These are phyloP conservation scores for Citrus inodora DNA, from an alignment of 345 rosid species.

Conservation along the genomic window DNA sequence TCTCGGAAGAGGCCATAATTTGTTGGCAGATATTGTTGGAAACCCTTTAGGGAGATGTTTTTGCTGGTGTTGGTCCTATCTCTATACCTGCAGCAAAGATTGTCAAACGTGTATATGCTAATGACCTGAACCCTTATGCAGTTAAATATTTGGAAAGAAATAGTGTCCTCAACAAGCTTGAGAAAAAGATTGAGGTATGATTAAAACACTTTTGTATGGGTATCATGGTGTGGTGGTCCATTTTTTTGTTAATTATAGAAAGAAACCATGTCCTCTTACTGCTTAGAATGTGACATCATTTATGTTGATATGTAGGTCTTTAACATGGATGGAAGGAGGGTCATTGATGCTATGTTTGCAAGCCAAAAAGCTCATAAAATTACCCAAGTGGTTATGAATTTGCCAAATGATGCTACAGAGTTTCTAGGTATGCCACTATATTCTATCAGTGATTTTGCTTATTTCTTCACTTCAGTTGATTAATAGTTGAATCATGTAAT, in stretches of 20 bases:
- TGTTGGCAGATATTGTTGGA: neutral
- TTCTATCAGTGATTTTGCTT: neutral
- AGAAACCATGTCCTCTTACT: neutral
- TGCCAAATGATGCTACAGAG: slow-evolving; percentile 82
- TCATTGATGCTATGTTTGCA: slow-evolving; percentile 67
- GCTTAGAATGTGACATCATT: slow-evolving; percentile 3
- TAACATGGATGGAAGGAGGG: slow-evolving; percentile 91
- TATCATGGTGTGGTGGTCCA: neutral
- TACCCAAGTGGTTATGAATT: slow-evolving; percentile 82
- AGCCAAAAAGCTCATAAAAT: slow-evolving; percentile 64
- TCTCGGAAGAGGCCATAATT: neutral
- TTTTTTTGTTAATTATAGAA: neutral
- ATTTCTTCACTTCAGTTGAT: neutral
- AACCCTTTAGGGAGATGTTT: slow-evolving; percentile 30
- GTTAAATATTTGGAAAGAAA: slow-evolving; percentile 75
- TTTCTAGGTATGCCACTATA: slow-evolving; percentile 47
- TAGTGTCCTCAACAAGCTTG: slow-evolving; percentile 70
- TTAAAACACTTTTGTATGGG: neutral
- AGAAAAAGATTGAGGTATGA: slow-evolving; percentile 64
- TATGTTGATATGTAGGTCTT: slow-evolving; percentile 42
- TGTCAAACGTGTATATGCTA: slow-evolving; percentile 82
- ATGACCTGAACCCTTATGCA: slow-evolving; percentile 85
- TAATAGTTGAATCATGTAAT: neutral
- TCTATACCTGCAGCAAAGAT: slow-evolving; percentile 78
- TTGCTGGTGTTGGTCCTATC: slow-evolving; percentile 82